A percentile compares a stretch with the other conserved stretches of the same genome.
Conservation (phyloP, 2,329 filamentous ascomycete genomes). For the Aspergillus luchuensis region DNA sequence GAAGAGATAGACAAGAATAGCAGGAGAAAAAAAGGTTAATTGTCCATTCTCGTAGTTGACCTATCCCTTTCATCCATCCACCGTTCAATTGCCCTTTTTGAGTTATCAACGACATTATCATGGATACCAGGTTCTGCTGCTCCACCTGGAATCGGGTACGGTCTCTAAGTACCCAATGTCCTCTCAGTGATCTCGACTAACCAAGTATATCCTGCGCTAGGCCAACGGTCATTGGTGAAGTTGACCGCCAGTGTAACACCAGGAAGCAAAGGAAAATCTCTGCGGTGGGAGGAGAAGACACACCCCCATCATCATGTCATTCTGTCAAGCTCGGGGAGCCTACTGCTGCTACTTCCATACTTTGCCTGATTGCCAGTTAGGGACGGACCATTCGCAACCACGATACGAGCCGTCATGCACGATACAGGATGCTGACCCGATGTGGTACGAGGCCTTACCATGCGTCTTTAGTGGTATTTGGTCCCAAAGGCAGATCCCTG, state of each 20-base stretch:
- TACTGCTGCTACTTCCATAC: too few species aligned
- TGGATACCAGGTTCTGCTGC: not conserved
- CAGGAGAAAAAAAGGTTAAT: not conserved
- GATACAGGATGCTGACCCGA: conserved; percentile 21
- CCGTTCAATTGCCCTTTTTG: not conserved
- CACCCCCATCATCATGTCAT: conserved; percentile 3
- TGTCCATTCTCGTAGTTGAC: not conserved
- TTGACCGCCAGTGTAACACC: conserved; percentile 7
- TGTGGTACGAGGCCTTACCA: conserved; percentile 17
- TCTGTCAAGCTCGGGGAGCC: conserved; percentile 8
- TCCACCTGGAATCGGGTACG: conserved; percentile 11
- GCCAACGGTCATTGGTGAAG: conserved; percentile 4
- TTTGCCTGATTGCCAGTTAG: conserved; percentile 1
- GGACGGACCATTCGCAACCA: conserved; percentile 11
- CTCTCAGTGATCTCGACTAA: not conserved
- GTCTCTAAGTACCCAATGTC: conserved; percentile 4
- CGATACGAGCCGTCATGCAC: conserved; percentile 10
- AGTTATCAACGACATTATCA: conserved; percentile 1
- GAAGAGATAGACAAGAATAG: not conserved
- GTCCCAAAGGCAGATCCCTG: conserved; percentile 28
- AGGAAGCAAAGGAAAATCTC: not conserved
- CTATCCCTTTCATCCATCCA: not conserved
- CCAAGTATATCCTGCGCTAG: not conserved
- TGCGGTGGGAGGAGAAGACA: conserved; percentile 9
- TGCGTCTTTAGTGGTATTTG: conserved; percentile 21